Percentiles rank a stretch among this genome's conserved stretches.
phyloP scores from a whole-genome alignment of 2,329 filamentous ascomycete genomes.

The Hymenoscyphus albidus region DNA sequence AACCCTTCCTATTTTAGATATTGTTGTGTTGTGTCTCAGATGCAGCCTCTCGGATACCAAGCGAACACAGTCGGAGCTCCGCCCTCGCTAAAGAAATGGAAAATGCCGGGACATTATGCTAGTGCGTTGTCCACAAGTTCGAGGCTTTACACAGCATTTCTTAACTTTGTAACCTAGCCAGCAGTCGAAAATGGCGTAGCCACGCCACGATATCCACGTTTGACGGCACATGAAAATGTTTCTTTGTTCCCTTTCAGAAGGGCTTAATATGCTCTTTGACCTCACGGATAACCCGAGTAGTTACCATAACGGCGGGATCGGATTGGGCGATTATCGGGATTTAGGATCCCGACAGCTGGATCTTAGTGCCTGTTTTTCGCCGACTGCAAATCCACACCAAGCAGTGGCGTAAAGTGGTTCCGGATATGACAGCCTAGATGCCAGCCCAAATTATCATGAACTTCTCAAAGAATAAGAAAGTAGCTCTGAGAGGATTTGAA shows the following conservation, averaged over 20 bases:
- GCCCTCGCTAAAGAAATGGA: neutral
- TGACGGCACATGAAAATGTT: neutral
- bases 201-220: neutral
- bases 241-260: neutral
- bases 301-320: neutral
- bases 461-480: neutral
- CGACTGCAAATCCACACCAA: neutral
- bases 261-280: neutral
- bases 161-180: neutral
- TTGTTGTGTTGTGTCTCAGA: neutral
- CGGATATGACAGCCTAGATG: neutral
- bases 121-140: too few species aligned
- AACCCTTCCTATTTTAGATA: neutral
- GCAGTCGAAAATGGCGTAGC: neutral
- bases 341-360: neutral
- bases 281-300: neutral
- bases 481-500: neutral
- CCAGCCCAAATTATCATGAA: neutral
- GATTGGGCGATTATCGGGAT: neutral
- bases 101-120: neutral
- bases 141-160: neutral
- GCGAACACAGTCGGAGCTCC: neutral
- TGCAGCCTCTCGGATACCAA: neutral
- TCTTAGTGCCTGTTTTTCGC: neutral
- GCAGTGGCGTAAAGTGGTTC: neutral